Conservation (phyloP, 768 basidiomycete species). For the Suillus ampliporus region DNA sequence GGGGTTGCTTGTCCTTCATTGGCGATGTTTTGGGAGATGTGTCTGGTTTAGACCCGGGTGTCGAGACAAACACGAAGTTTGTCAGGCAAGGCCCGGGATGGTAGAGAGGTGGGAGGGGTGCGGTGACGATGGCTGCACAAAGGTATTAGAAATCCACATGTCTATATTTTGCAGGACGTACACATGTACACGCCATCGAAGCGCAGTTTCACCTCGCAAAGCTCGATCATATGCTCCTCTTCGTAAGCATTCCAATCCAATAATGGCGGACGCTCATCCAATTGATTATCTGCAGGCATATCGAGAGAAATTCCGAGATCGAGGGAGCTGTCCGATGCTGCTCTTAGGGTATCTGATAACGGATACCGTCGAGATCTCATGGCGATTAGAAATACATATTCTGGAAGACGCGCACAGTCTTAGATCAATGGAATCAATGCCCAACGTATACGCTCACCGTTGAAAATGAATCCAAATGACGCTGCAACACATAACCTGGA, state of each 20-base stretch:
- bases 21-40: conserved; percentile 32
- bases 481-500: conserved; percentile 59
- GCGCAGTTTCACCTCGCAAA: conserved; percentile 62
- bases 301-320: conserved; percentile 44
- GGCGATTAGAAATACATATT: conserved; percentile 64
- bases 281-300: conserved; percentile 16
- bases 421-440: background rate
- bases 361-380: conserved; percentile 63
- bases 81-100: conserved; percentile 43
- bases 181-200: conserved; percentile 52
- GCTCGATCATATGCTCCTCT: conserved; percentile 62
- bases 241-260: conserved; percentile 59
- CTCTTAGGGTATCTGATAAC: conserved; percentile 33
- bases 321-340: conserved; percentile 43
- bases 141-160: conserved; percentile 1
- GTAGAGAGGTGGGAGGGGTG: conserved; percentile 53
- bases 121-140: conserved; percentile 45
- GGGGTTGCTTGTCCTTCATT: conserved; percentile 31
- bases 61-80: conserved; percentile 53
- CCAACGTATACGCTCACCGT: conserved; percentile 45
- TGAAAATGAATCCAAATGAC: conserved; percentile 63
- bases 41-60: conserved; percentile 38
- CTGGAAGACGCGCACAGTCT: conserved; percentile 36
- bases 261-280: conserved; percentile 30
- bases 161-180: conserved; percentile 32